These are phyloP conservation scores for Rauvolfia tetraphylla DNA, from an alignment of 257 asterid genomes.

Conservation along the genomic window DNA sequence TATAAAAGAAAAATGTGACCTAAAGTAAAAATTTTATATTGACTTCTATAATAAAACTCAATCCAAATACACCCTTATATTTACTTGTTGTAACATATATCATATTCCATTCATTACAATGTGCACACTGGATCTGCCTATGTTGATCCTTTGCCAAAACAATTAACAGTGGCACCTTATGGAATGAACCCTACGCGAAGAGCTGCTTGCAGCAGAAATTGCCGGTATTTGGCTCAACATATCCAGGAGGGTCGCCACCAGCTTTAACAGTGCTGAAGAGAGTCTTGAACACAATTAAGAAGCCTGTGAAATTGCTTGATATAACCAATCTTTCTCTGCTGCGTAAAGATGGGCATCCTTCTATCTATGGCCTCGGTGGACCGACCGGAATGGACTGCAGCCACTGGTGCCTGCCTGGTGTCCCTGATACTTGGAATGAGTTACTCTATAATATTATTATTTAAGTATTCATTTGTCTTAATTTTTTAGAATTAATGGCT, in stretches of 20 bases:
- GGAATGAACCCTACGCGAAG: slow-evolving; percentile 60
- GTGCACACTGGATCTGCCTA: neutral
- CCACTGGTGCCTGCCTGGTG: slow-evolving; percentile 93
- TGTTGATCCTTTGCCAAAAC: neutral
- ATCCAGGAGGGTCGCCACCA: slow-evolving; percentile 68
- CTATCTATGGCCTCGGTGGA: slow-evolving; percentile 56
- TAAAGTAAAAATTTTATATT: too few relatives aligned
- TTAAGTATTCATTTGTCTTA: neutral
- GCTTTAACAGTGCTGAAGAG: slow-evolving; percentile 53
- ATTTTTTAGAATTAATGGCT: neutral
- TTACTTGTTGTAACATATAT: too few relatives aligned
- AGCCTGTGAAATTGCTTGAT: slow-evolving; percentile 53
- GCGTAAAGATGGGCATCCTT: slow-evolving; percentile 91
- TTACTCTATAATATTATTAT: slow-evolving; percentile 58
- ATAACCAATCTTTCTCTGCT: slow-evolving; percentile 65
- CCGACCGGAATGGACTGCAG: slow-evolving; percentile 61
- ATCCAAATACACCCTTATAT: too few relatives aligned
- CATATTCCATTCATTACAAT: too few relatives aligned
- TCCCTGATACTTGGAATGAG: slow-evolving; percentile 87
- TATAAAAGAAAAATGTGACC: too few relatives aligned
- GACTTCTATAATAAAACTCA: too few relatives aligned
- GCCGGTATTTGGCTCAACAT: slow-evolving; percentile 53
- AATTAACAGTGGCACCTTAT: slow-evolving; percentile 32
- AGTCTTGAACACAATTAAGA: slow-evolving; percentile 48
- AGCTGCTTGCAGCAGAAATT: slow-evolving; percentile 46